Base-by-base conservation (phyloP, 345 rosid species). In the Arabidopsis suecica region DNA sequence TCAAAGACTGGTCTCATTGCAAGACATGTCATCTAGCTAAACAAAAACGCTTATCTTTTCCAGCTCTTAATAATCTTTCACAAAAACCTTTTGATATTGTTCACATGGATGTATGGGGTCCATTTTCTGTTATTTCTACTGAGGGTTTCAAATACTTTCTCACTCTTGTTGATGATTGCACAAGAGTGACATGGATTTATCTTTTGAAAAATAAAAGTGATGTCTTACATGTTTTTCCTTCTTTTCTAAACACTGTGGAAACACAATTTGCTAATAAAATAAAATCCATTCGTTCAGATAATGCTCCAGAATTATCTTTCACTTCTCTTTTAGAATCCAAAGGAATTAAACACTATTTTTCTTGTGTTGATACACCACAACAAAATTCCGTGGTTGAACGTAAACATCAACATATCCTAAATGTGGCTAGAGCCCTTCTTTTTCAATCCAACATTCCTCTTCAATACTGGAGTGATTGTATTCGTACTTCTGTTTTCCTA, bases 281-380 rank as follows among this genome's bases (percentile, higher is more conserved):
- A 3, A 40, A 40, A 5, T 14, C 28, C 0, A 42, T 63, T 1
- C 0, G 23, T 0, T 23, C 23, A 7, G 56, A 64, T 5, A 44
- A 64, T 47, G 56, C 56, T 12, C 54, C n/a, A 10, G 55, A 50
- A 4, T 4, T 50, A 0, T 5, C 23, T 0, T 20, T 50, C 0
- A 3, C 6, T 0, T 3, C 0, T 0, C 1, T n/a, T n/a, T 3
- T 4, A 8, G 3, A 28, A 0, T 0, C 4, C 0, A 23, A 42
- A 6, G 37, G 67, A 0, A 62, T 62, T 0, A 3, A 42, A 4
- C 68, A 62, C 1, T 28, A 22, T 0, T 62, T 25, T 7, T 23
- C 20, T 0, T 62, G 53, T 25, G 68, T 3, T 44, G 1, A 62
- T 0, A 62, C 68, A 0, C 34, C 68, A 3, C 49, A 62, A 10